phyloP scores from a whole-genome alignment of 345 rosid species.

The Gossypium australe region DNA sequence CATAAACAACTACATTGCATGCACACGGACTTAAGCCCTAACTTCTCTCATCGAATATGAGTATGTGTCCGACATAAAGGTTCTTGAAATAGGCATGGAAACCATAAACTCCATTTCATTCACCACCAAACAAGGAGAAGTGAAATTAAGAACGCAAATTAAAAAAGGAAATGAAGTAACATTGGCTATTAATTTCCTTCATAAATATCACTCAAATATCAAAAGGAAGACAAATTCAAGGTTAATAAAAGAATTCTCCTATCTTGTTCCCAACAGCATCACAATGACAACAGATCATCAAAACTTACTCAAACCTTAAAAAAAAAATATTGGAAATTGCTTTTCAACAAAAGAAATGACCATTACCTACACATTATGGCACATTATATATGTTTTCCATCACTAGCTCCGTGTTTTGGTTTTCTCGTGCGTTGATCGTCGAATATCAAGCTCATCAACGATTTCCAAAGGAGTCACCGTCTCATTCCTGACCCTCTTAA shows the following conservation, averaged over 20 bases:
- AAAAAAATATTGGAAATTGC: constrained; percentile 15
- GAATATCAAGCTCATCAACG: constrained; percentile 76
- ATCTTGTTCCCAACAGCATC: constrained; percentile 22
- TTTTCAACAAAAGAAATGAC: constrained; percentile 24
- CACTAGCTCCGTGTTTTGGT: constrained; percentile 34
- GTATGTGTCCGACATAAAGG: too few relatives aligned
- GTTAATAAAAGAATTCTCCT: constrained; percentile 38
- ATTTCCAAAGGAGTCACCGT: constrained; percentile 60
- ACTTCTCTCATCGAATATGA: neutral
- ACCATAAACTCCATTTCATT: neutral
- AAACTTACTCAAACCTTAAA: constrained; percentile 24
- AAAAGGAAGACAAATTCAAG: constrained; percentile 12
- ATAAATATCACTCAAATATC: constrained; percentile 21
- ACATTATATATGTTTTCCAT: constrained; percentile 21
- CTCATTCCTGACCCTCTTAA: constrained; percentile 82
- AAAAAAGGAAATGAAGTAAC: neutral
- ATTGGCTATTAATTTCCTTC: constrained; percentile 21
- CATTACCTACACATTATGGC: constrained; percentile 42
- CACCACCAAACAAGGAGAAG: neutral
- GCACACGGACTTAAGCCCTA: too few relatives aligned
- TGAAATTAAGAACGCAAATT: neutral
- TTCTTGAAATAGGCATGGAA: too few relatives aligned
- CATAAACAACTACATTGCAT: too few relatives aligned
- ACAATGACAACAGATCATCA: constrained; percentile 16
- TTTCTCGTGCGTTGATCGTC: constrained; percentile 35